Percentiles rank a stretch among this genome's conserved stretches.
phyloP scores from a whole-genome alignment of 2,329 filamentous ascomycete species.

The Didymosphaeria variabile region DNA sequence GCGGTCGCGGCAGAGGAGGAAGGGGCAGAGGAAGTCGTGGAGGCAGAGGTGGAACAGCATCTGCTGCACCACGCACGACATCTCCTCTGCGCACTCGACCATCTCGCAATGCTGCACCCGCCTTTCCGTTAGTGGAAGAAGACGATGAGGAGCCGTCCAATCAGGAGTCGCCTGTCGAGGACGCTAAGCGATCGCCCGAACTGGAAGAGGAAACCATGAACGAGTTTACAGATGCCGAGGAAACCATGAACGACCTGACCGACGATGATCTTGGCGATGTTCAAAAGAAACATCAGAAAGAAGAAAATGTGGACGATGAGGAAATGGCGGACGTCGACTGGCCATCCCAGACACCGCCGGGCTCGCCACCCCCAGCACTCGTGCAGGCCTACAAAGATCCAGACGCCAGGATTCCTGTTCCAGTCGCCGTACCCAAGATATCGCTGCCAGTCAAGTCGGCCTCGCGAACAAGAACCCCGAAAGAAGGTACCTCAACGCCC shows the following conservation, averaged over 20 bases:
- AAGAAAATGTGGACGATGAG: constrained; percentile 1
- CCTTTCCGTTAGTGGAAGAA: constrained; percentile 45
- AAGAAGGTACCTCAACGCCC: constrained; percentile 36
- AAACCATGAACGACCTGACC: constrained; percentile 18
- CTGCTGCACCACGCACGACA: constrained; percentile 25
- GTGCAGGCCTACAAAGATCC: constrained; percentile 21
- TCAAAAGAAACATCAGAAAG: neutral
- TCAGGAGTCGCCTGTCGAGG: constrained; percentile 40
- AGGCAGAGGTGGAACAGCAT: constrained; percentile 38
- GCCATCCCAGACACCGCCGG: constrained; percentile 25
- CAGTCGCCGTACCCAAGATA: constrained; percentile 29
- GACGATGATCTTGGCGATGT: neutral
- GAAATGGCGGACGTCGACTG: constrained; percentile 9
- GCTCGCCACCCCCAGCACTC: constrained; percentile 31
- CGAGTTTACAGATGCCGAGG: constrained; percentile 6
- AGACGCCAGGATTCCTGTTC: constrained; percentile 16
- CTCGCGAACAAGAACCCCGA: constrained; percentile 42
- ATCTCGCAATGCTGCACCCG: constrained; percentile 43
- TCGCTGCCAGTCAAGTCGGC: constrained; percentile 31
- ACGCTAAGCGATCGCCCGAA: constrained; percentile 40
- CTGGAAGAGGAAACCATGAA: constrained; percentile 28
- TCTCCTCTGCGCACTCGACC: constrained; percentile 42
- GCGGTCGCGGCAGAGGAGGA: constrained; percentile 36
- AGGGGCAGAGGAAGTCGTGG: constrained; percentile 39
- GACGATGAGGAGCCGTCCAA: constrained; percentile 47